Conservation (phyloP, 2,329 filamentous ascomycete genomes). For the Geosmithia morbida region DNA sequence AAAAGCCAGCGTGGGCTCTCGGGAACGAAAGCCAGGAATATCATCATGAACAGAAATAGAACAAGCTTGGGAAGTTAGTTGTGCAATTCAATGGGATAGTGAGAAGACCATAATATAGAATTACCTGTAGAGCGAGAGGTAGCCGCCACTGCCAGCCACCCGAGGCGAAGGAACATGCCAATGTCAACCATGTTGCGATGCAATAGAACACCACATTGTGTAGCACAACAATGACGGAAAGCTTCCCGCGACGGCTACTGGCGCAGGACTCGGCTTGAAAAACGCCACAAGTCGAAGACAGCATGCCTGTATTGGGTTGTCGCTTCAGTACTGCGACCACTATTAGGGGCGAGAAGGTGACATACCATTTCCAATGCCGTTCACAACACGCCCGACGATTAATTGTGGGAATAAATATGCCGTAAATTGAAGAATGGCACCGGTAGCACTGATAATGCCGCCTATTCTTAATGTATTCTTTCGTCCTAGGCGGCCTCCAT, state of each 20-base stretch:
- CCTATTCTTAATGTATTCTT: conserved; percentile 1
- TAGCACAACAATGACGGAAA: conserved; percentile 1
- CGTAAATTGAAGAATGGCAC: background rate
- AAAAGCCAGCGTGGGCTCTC: conserved; percentile 1
- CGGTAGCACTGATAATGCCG: background rate
- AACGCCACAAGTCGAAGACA: background rate
- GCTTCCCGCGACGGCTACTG: background rate
- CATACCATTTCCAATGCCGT: conserved; percentile 1
- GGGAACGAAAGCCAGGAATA: background rate
- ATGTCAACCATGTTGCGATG: conserved; percentile 1
- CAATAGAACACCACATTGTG: conserved; percentile 2
- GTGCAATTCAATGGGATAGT: background rate
- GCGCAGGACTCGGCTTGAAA: conserved; percentile 2
- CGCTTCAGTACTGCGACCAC: background rate
- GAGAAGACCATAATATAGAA: background rate
- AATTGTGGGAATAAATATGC: background rate
- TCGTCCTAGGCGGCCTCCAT: background rate
- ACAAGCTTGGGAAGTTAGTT: background rate
- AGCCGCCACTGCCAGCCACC: conserved; percentile 2
- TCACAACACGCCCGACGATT: background rate
- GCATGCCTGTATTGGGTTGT: background rate
- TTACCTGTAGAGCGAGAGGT: conserved; percentile 1
- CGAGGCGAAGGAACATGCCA: background rate
- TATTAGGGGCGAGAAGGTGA: background rate
- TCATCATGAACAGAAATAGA: background rate